These are phyloP conservation scores for Cladophialophora exuberans DNA, from an alignment of 2,329 filamentous ascomycete genomes.

Conservation along the genomic window DNA sequence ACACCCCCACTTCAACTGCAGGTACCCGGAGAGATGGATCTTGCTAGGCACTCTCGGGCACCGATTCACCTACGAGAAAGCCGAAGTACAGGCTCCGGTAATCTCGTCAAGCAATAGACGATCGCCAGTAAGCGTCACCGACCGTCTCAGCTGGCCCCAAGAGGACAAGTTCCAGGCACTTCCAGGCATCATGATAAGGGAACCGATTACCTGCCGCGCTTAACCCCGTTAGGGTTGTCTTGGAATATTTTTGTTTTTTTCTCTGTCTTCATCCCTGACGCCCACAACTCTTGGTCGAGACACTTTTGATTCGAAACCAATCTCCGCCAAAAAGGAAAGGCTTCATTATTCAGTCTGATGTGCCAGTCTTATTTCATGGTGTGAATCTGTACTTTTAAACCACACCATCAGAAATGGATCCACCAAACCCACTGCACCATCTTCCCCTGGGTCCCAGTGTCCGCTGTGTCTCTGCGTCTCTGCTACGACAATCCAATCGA, in stretches of 20 bases:
- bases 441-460: no score
- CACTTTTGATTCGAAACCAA: slow-evolving; percentile 3
- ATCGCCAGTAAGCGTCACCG: background rate
- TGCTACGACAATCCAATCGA: no score
- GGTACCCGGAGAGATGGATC: no score
- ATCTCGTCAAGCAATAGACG: no score
- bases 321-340: slow-evolving; percentile 7
- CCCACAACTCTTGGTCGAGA: background rate
- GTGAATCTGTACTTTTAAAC: background rate
- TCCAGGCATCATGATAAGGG: slow-evolving; percentile 4
- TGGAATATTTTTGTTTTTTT: background rate
- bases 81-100: no score
- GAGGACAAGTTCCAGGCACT: background rate
- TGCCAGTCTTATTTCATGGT: background rate
- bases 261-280: background rate
- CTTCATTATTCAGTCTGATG: slow-evolving; percentile 1
- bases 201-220: slow-evolving; percentile 2
- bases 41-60: no score
- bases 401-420: background rate
- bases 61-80: no score
- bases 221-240: background rate
- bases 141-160: background rate
- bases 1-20: no score
- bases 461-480: no score
- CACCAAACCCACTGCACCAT: background rate